Evolutionary conservation across 2,329 filamentous ascomycete species (phyloP).

Genomic region (Pseudonectria foliicola): DNA sequence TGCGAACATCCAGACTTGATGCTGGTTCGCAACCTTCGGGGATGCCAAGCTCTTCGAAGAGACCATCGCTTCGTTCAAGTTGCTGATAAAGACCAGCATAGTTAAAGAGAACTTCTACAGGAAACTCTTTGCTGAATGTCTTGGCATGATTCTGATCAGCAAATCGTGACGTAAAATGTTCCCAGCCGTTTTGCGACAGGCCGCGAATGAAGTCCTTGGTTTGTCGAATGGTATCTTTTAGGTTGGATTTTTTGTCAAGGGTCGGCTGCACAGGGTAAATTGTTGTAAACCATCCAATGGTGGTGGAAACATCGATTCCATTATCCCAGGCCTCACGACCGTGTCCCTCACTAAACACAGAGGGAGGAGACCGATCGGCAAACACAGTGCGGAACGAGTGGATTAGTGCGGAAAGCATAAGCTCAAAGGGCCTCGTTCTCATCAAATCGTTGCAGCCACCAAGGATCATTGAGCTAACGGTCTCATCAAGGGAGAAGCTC

Average conservation of each 20-base stretch:
- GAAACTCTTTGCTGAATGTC: constrained; percentile 24
- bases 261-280: constrained; percentile 18
- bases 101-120: constrained; percentile 25
- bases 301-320: constrained; percentile 22
- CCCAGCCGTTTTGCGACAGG: constrained; percentile 12
- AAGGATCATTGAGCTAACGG: constrained; percentile 6
- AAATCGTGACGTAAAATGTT: constrained; percentile 14
- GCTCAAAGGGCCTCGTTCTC: constrained; percentile 23
- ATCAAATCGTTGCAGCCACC: constrained; percentile 13
- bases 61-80: constrained; percentile 6
- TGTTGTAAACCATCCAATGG: constrained; percentile 31
- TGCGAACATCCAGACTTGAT: not conserved
- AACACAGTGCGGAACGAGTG: constrained; percentile 20
- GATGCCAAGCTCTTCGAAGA: constrained; percentile 1
- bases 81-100: constrained; percentile 16
- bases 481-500: constrained; percentile 7
- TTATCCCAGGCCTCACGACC: constrained; percentile 26
- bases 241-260: not conserved
- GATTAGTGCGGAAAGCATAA: constrained; percentile 22
- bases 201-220: constrained; percentile 15
- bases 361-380: constrained; percentile 15
- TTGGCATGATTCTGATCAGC: constrained; percentile 11
- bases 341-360: constrained; percentile 26
- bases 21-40: not conserved
- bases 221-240: constrained; percentile 8